Conservation (phyloP, 176 grass and related monocot species). For the Olyra latifolia region DNA sequence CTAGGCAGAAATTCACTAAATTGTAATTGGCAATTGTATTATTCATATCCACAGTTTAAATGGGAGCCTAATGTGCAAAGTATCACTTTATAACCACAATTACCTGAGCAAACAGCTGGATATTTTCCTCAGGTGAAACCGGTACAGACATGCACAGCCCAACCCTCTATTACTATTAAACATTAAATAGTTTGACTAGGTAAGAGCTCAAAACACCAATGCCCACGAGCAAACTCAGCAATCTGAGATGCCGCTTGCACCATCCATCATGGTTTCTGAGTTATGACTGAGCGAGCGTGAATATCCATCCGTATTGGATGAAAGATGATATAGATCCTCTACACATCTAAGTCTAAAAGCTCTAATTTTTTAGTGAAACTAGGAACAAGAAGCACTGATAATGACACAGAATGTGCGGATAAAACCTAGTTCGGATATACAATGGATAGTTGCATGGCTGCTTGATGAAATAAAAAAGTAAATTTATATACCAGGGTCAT, state of each 20-base stretch:
- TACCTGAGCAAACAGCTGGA: conserved; percentile 15
- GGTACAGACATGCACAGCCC: neutral
- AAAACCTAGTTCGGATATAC: neutral
- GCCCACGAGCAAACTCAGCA: neutral
- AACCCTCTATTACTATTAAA: neutral
- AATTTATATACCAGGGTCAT: conserved; percentile 70
- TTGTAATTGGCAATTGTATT: neutral
- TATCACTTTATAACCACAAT: neutral
- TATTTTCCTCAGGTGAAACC: neutral
- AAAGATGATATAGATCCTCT: neutral
- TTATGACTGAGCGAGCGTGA: neutral
- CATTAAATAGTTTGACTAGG: neutral
- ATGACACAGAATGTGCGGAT: neutral
- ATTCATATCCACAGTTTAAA: neutral
- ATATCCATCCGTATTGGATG: neutral
- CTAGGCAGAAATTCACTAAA: neutral
- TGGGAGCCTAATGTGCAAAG: neutral
- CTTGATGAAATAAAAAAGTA: neutral
- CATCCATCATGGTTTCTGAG: neutral
- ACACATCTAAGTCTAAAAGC: neutral
- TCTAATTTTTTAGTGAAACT: neutral
- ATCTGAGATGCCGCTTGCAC: neutral
- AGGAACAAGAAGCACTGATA: neutral
- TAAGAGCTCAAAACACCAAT: neutral
- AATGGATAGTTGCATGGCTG: neutral